phyloP scores from a whole-genome alignment of 768 basidiomycete species.

The Tubosaeta sp. region DNA sequence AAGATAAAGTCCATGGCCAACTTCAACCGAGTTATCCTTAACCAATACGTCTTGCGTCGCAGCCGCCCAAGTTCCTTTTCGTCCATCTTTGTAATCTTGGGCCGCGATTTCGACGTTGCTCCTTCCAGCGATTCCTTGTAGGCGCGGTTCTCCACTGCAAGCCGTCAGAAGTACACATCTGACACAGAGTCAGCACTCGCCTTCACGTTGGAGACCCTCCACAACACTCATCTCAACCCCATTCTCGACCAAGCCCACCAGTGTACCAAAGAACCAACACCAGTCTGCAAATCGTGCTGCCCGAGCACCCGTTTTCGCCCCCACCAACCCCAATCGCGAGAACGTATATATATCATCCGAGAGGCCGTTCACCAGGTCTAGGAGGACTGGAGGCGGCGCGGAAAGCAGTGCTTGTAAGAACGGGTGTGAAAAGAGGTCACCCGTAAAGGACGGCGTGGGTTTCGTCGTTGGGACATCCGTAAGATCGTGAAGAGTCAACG shows the following conservation, averaged over 20 bases:
- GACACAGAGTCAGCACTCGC: conserved; percentile 31
- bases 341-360: conserved; percentile 82
- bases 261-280: conserved; percentile 80
- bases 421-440: conserved; percentile 42
- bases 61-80: conserved; percentile 67
- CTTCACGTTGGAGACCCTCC: conserved; percentile 56
- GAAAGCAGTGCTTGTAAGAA: conserved; percentile 73
- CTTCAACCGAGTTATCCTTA: conserved; percentile 65
- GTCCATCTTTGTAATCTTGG: conserved; percentile 53
- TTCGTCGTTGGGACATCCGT: conserved; percentile 9
- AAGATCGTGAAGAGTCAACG: conserved; percentile 20
- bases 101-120: conserved; percentile 65
- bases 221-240: conserved; percentile 74
- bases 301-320: conserved; percentile 57
- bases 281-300: conserved; percentile 77
- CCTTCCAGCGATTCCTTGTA: conserved; percentile 72
- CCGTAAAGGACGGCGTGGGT: conserved; percentile 5
- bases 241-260: conserved; percentile 81
- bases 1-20: conserved; percentile 82
- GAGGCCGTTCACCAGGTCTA: conserved; percentile 70
- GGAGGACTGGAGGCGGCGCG: conserved; percentile 76
- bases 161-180: background rate
- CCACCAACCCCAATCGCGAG: conserved; percentile 64
- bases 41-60: conserved; percentile 71
- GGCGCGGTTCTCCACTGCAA: conserved; percentile 63